Evolutionary conservation across 2,329 filamentous ascomycete genomes (phyloP), one percentile per base, ranked within the genome.

Genomic region (Nannizziopsis arthrosporioides): DNA sequence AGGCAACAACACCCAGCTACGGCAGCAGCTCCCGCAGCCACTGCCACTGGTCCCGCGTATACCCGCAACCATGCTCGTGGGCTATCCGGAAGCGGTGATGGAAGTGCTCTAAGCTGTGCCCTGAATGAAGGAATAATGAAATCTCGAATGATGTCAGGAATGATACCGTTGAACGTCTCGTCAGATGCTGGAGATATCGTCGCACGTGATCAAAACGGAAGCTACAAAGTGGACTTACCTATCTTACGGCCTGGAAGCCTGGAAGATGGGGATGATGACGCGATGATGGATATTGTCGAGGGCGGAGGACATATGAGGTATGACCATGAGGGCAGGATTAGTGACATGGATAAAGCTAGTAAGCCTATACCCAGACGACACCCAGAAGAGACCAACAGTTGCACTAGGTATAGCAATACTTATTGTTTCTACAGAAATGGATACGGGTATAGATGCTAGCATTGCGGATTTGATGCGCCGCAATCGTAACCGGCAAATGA

Each of bases 221-320:
- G 68, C 19, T 74, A 73, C 51, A 65, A 66, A 22, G 56, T 74
- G 10, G 68, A 72, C 42, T 62, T 73, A 27, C 72, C 70, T 3
- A 51, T 63, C 5, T 57, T 72, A 22, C 68, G 67, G 15, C 59
- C 61, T 7, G 52, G 46, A 30, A 19, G 61, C 12, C 53, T 61
- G 2, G 56, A 45, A 1, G 68, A 68, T 32, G 56, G 44, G 2
- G 68, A 68, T 32, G 68, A 65, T 14, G 55, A 46, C 3, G 53
- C 40, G 22, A 51, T 52, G 19, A 61, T 68, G 54, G 68, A 70
- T 37, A 65, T 63, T 18, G 62, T 62, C 12, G 68, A 74, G 12
- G 74, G 76, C 46, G 30, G 76, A 80, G 48, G 72, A 69, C 57
- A 77, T 77, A 62, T 73, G 63, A 51, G 76, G 73, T 73, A 69